phyloP scores from a whole-genome alignment of 768 basidiomycete species.

The Lyophyllum atratum region DNA sequence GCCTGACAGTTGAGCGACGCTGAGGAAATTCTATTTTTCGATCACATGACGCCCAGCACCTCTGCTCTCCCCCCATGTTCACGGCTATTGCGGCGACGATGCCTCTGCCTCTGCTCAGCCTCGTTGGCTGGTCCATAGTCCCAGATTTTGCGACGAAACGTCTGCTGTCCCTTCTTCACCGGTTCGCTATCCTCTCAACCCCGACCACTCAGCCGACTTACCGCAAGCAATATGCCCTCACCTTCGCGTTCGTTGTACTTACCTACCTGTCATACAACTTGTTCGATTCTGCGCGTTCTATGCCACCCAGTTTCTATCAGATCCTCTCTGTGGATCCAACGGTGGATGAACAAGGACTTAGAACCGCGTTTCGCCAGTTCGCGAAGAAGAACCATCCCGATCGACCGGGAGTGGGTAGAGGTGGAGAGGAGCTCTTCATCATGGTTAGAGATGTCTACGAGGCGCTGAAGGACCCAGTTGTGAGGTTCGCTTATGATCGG shows the following conservation, averaged over 20 bases:
- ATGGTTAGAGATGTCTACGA: constrained; percentile 74
- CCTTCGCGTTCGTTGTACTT: constrained; percentile 64
- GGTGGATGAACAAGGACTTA: constrained; percentile 70
- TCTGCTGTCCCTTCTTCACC: constrained; percentile 49
- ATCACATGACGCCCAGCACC: background rate
- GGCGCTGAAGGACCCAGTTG: constrained; percentile 73
- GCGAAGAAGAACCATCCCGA: constrained; percentile 80
- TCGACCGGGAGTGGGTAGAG: constrained; percentile 55
- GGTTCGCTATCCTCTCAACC: constrained; percentile 27
- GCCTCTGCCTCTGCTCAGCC: constrained; percentile 34
- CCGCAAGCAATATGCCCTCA: constrained; percentile 60
- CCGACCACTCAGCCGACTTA: constrained; percentile 39
- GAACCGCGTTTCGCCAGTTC: constrained; percentile 73
- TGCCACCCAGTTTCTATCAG: constrained; percentile 78
- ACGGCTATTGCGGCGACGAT: constrained; percentile 11
- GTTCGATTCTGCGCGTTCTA: constrained; percentile 52
- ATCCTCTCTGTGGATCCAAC: constrained; percentile 61
- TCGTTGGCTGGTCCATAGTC: constrained; percentile 67
- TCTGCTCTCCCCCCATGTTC: constrained; percentile 6
- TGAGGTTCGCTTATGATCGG: constrained; percentile 87
- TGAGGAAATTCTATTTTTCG: too few relatives aligned
- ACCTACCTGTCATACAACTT: constrained; percentile 70
- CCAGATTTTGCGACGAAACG: constrained; percentile 62
- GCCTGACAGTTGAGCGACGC: too few relatives aligned
- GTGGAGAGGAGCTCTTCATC: constrained; percentile 69